Base-by-base conservation (phyloP, 148 eudicot species). In the Nepenthes mirabilis region DNA sequence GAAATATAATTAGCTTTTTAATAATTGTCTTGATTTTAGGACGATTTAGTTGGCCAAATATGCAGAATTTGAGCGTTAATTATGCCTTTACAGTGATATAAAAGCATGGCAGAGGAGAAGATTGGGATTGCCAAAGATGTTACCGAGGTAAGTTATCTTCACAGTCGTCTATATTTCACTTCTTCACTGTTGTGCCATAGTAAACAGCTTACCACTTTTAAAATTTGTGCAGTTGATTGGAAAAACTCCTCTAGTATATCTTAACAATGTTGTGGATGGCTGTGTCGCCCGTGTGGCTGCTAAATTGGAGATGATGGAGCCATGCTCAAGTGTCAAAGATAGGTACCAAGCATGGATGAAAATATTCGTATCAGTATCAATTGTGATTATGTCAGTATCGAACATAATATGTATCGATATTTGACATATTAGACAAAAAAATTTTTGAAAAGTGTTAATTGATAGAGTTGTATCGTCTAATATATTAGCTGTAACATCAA, bases 271-370 rank as follows among this genome's bases (percentile, higher is more conserved):
- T 45, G 74, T 61, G 57, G 84, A 83, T 53, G 88, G 88, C 11
- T 83, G 84, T 67, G 88, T 70, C 57, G 88, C 72, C 1, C 80
- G 80, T 14, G 63, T 83, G 62, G 88, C 88, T 14, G 88, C 84
- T 57, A 83, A 83, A 65, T 60, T 83, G 5, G 88, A 83, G 62
- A 74, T 73, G 65, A 83, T 79, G 88, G 88, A 74, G 43, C 84
- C 88, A 7, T 79, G 88, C 66, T 74, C 88, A 5, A 83, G 88
- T 66, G 88, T 83, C 43, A 83, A 83, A 65, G 88, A 83, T 60
- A 79, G 88, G 88, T 82, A 32, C 34, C 14, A 53, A 32, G 7
- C 14, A 13, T 13, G 8, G 23, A 23, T 23, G 23, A 23, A 23
- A 23, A 23, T 23, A 23, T 23, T 23, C 23, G 23, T 23, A 23